Evolutionary conservation across 805 yeast species (phyloP).

Genomic region (Candida corydali): DNA sequence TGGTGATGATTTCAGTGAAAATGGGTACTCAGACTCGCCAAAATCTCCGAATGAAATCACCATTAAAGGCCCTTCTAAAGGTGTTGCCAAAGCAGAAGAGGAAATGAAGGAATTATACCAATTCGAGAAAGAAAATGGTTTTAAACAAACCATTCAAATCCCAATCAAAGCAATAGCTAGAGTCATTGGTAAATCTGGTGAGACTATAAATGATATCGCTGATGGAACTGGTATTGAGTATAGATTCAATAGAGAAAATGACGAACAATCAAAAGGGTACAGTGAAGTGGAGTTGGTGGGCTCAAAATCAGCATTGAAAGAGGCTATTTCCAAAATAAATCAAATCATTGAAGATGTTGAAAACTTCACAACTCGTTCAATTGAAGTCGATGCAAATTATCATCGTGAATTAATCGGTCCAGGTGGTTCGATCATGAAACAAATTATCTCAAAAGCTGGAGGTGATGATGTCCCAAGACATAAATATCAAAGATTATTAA

Average conservation of each 20-base stretch:
- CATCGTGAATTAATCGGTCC: conserved; percentile 76
- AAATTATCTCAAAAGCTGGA: conserved; percentile 76
- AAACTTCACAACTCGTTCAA: conserved; percentile 51
- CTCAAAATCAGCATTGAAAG: conserved; percentile 66
- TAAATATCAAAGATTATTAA: conserved; percentile 53
- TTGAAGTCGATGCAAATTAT: conserved; percentile 70
- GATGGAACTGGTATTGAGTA: conserved; percentile 64
- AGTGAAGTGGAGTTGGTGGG: conserved; percentile 75
- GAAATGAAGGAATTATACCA: conserved; percentile 80
- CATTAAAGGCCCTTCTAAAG: conserved; percentile 86
- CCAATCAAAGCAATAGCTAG: conserved; percentile 75
- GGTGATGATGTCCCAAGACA: conserved; percentile 46
- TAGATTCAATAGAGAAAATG: conserved; percentile 30
- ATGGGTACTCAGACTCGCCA: conserved; percentile 35
- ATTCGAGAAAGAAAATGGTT: conserved; percentile 85
- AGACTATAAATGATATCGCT: conserved; percentile 73
- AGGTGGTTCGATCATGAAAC: conserved; percentile 68
- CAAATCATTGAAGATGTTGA: conserved; percentile 62
- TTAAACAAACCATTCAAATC: conserved; percentile 56
- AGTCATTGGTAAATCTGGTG: conserved; percentile 88
- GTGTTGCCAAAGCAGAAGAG: conserved; percentile 76
- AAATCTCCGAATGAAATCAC: conserved; percentile 57
- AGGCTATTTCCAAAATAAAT: conserved; percentile 61
- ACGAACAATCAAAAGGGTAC: conserved; percentile 44
- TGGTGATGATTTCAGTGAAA: conserved; percentile 12